These are phyloP conservation scores for Aureobasidium uvarum DNA, from an alignment of 2,329 filamentous ascomycete genomes.

Conservation along the genomic window DNA sequence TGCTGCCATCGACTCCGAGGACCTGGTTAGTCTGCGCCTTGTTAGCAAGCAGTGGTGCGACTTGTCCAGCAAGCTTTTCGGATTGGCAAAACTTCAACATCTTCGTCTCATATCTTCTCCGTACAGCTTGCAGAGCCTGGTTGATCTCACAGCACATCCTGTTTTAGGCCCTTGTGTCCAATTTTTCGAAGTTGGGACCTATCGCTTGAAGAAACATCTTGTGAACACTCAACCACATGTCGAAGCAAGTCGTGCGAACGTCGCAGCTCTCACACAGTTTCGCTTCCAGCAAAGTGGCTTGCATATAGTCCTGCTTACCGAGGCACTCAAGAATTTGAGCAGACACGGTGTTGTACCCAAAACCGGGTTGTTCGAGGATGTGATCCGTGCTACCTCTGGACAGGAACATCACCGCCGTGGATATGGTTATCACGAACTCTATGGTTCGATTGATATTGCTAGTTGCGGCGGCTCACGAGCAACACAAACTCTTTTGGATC, in stretches of 20 bases:
- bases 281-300: not conserved
- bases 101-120: slow-evolving; percentile 4
- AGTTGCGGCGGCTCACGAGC: not conserved
- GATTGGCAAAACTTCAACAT: not conserved
- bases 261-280: slow-evolving; percentile 2
- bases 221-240: not conserved
- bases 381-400: not conserved
- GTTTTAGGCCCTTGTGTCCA: not conserved
- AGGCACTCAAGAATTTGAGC: slow-evolving; percentile 1
- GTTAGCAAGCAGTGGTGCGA: slow-evolving; percentile 5
- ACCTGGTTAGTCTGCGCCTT: slow-evolving; percentile 9
- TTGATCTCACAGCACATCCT: slow-evolving; percentile 7
- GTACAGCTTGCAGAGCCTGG: slow-evolving; percentile 7
- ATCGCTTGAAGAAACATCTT: slow-evolving; percentile 5
- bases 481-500: not conserved
- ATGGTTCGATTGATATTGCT: not conserved
- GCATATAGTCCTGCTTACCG: not conserved
- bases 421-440: not conserved
- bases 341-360: not conserved
- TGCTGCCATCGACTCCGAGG: not conserved
- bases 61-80: not conserved
- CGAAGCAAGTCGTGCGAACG: not conserved
- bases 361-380: not conserved
- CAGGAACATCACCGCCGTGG: not conserved
- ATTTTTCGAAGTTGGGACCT: not conserved